Percentiles rank a stretch among this genome's conserved stretches.
phyloP scores from a whole-genome alignment of 2,329 filamentous ascomycete species.

The Hymenoscyphus scutula region DNA sequence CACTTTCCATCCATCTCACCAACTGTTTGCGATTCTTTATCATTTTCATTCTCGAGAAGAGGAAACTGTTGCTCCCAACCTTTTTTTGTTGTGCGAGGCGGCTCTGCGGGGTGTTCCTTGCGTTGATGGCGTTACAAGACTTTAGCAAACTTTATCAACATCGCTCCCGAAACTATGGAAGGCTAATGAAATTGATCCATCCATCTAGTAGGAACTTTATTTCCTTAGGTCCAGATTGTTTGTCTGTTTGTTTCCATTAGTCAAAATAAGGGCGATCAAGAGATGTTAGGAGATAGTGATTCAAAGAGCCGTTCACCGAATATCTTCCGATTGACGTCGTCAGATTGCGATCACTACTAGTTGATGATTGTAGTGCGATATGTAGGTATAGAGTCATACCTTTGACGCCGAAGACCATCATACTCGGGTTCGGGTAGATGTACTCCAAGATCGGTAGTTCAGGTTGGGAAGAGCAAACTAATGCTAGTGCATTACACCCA shows the following conservation, averaged over 20 bases:
- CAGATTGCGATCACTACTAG: too few species aligned
- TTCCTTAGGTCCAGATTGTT: neutral
- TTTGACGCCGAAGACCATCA: neutral
- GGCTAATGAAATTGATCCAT: neutral
- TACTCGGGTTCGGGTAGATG: neutral
- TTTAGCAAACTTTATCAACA: too few species aligned
- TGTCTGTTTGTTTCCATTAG: neutral
- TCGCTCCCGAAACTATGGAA: too few species aligned
- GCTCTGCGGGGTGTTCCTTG: constrained; percentile 1
- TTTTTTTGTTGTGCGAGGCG: neutral
- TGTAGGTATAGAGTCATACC: neutral
- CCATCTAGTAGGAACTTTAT: neutral
- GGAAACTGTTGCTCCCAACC: neutral
- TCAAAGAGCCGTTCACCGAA: too few species aligned
- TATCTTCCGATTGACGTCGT: too few species aligned
- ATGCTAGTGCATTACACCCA: neutral
- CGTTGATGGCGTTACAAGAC: neutral
- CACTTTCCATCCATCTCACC: neutral
- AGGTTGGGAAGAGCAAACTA: neutral
- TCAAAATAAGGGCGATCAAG: neutral
- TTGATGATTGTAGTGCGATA: neutral
- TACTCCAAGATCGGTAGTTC: neutral
- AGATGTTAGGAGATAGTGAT: neutral
- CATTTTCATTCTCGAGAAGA: neutral
- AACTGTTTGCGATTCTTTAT: neutral